Base-by-base conservation (phyloP, 108 stramenopile species). In the Poteriospumella lacustris region DNA sequence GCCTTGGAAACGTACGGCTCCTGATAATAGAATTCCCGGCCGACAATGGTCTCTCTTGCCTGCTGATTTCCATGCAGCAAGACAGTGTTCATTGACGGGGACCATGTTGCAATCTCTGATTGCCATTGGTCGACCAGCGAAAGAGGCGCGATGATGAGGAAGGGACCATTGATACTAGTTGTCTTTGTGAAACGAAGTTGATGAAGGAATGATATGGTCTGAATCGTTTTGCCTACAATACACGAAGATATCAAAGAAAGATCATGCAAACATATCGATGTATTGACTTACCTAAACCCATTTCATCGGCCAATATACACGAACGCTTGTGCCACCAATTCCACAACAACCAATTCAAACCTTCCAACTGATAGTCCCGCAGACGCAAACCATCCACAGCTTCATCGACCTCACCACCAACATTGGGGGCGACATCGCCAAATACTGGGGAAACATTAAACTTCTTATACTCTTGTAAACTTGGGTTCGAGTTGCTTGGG, bases 221-320 rank as follows among this genome's bases (percentile, higher is more conserved):
- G 97, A 33, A 97, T 83, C 1, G 99, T 99, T 85, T 99, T 94
- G 56, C 92, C 92, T 3, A 92, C 85, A 1, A 78, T 24, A 76
- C 0, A 0, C 19, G 38, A 73, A 39, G 33, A 33, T 47, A 72
- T 2, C 34, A n/a, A 29, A 29, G 79, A n/a, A 60, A n/a, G 5
- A 75, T 38, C 29, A 38, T 29, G 29, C 26, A 0, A 26, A 44
- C 78, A 75, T 83, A 81, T 1, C 1, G 28, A 26, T 19, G 36
- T 33, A 26, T 42, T 24, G 31, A 73, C 41, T 73, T 24, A 73
- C 70, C 70, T 73, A 73, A 56, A 64, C 89, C 92, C 93, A 93
- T 94, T 86, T 97, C 98, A 84, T 98, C 96, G 19, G 96, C 96
- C 33, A 98, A 82, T 42, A 98, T 96, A 69, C 90, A 92, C n/a